Percentiles rank a stretch among this genome's conserved stretches.
phyloP scores from a whole-genome alignment of 2,329 filamentous ascomycete species.

The Pestalotiopsis sp. region DNA sequence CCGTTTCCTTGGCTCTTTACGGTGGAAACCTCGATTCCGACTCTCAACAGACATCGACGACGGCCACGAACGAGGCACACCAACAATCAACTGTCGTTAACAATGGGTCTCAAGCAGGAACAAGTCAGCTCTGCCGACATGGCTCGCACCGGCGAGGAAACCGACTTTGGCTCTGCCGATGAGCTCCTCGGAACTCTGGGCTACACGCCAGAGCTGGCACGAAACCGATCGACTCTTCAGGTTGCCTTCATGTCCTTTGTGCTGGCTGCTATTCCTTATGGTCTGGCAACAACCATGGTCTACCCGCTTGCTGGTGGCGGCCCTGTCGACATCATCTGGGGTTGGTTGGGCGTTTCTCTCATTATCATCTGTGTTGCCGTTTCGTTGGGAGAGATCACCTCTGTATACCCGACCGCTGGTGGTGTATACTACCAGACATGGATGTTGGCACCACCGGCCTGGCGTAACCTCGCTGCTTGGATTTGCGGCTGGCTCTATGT shows the following conservation, averaged over 20 bases:
- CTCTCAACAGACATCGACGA: constrained; percentile 6
- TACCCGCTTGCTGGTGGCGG: constrained; percentile 71
- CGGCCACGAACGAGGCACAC: neutral
- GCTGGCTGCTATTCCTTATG: constrained; percentile 75
- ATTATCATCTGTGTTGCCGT: constrained; percentile 73
- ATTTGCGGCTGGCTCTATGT: constrained; percentile 78
- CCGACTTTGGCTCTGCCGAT: constrained; percentile 54
- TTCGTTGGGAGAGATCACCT: constrained; percentile 75
- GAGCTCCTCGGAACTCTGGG: constrained; percentile 66
- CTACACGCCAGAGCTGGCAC: constrained; percentile 67
- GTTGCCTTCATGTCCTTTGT: constrained; percentile 80
- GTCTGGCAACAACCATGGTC: constrained; percentile 69
- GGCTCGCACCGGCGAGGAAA: constrained; percentile 28
- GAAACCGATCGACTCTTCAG: constrained; percentile 68
- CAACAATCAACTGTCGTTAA: constrained; percentile 1
- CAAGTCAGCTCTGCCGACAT: constrained; percentile 10
- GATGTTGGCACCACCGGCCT: constrained; percentile 66
- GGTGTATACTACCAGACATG: constrained; percentile 82
- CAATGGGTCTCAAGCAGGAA: constrained; percentile 16
- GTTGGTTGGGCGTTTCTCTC: constrained; percentile 68
- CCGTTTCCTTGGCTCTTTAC: neutral
- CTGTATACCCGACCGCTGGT: constrained; percentile 75
- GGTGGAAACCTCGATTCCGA: neutral
- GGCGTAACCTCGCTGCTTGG: constrained; percentile 68
- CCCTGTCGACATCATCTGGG: constrained; percentile 73